phyloP scores from a whole-genome alignment of 106 monocot species.

The Vanilla planifolia region DNA sequence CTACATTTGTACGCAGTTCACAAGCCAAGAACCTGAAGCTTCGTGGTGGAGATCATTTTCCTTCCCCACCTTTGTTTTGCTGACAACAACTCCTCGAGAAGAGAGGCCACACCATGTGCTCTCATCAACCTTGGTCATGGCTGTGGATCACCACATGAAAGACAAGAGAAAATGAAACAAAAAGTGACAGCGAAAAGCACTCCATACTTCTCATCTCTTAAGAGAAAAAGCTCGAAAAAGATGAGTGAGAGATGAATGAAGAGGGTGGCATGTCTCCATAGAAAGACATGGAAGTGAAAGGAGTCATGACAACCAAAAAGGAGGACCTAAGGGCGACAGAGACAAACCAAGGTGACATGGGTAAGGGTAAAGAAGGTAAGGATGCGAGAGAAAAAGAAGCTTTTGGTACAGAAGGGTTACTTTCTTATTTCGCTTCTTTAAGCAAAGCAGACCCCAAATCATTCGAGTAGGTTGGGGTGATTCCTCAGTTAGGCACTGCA shows the following conservation, averaged over 20 bases:
- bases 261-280: background rate
- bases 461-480: slow-evolving; percentile 3
- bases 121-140: background rate
- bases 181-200: slow-evolving; percentile 1
- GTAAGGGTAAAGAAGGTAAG: background rate
- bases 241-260: background rate
- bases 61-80: background rate
- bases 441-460: slow-evolving; percentile 1
- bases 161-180: slow-evolving; percentile 4
- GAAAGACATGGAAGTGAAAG: background rate
- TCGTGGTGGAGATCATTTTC: background rate
- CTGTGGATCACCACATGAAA: slow-evolving; percentile 5
- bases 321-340: background rate
- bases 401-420: background rate
- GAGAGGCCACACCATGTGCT: background rate
- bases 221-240: too few relatives aligned
- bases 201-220: background rate
- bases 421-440: background rate
- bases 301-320: background rate
- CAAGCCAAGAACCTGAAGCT: background rate
- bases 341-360: slow-evolving; percentile 2
- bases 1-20: background rate
- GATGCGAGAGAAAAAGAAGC: background rate
- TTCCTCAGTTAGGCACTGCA: background rate
- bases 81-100: background rate